Base-by-base conservation (phyloP, 495 filamentous ascomycete genomes). In the Tuber brumale region DNA sequence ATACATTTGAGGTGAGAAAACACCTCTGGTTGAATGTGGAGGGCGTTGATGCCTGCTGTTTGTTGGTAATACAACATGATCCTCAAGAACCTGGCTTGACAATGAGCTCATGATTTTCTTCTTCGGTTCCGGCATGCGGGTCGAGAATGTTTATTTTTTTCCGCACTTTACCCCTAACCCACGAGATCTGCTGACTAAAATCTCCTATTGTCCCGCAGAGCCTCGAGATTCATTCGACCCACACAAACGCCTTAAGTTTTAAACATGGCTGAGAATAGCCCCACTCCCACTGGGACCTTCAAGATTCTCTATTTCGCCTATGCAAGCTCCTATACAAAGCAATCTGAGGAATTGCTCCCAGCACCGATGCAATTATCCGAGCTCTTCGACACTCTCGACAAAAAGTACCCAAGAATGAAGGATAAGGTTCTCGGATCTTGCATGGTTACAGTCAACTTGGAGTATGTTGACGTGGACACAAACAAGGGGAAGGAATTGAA, bases 291-390 rank as follows among this genome's bases (percentile, higher is more conserved):
- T 21, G 72, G 75, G 35, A 83, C 82, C 77, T 97, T 97, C 85
- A 91, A 89, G 81, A 85, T 97, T 74, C 90, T 95, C 78, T 97
- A 96, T 86, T 97, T 98, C 85, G 93, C 93, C 82, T 87, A 89
- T 76, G 92, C 92, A 66, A 89, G 90, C 73, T 89, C 89, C 75
- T 93, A 89, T 83, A 94, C 94, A 9, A 84, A 86, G 45, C 93
- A 91, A 83, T 86, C 89, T 73, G 90, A 87, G 51, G 94, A 97
- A 80, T 84, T 82, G 16, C 84, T 97, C 19, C 85, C 90, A 23
- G 93, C 94, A 23, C 94, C 95, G 42, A 84, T 97, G 8, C 86
- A 89, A 10, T 79, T 95, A 9, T 80, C 84, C 42, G 85, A 89
- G 69, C 86, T 99, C 21, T 97, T 93, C 82, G 83, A 84, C 21